Evolutionary conservation across 306 rosid species (phyloP).

Genomic region (Leucaena leucocephala): DNA sequence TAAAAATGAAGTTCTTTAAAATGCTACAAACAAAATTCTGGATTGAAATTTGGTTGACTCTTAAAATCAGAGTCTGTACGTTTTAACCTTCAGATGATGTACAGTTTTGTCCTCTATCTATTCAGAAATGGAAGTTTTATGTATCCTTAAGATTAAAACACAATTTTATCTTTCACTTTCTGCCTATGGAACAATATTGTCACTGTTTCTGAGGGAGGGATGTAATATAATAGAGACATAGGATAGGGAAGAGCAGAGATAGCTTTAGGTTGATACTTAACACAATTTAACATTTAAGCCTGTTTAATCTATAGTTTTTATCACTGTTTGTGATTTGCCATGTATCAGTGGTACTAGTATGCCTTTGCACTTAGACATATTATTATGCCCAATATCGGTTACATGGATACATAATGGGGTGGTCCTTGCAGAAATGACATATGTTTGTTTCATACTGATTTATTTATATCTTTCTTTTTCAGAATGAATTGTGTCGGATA

Average conservation of each 20-base stretch:
- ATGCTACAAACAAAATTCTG: neutral
- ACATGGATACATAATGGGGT: neutral
- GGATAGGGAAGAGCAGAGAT: slow-evolving; percentile 5
- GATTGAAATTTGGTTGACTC: slow-evolving; percentile 10
- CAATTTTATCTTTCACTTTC: slow-evolving; percentile 19
- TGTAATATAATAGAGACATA: slow-evolving; percentile 4
- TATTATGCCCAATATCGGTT: neutral
- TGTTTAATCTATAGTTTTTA: neutral
- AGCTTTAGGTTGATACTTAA: slow-evolving; percentile 25
- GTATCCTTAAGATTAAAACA: slow-evolving; percentile 1
- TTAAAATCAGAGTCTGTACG: neutral
- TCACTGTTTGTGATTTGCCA: neutral
- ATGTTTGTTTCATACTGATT: neutral
- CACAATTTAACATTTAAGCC: slow-evolving; percentile 19
- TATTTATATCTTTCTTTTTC: slow-evolving; percentile 39
- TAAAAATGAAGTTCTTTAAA: neutral
- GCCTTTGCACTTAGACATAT: neutral
- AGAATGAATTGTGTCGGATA: slow-evolving; percentile 95
- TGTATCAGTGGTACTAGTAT: neutral
- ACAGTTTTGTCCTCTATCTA: neutral
- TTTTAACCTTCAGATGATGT: slow-evolving; percentile 1
- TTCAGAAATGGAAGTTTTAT: neutral
- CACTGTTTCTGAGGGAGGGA: slow-evolving; percentile 10
- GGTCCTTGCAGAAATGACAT: neutral
- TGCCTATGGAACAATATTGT: slow-evolving; percentile 15